phyloP scores from a whole-genome alignment of 1,139 yeast genomes.

The Insectozyma bohioensis region DNA sequence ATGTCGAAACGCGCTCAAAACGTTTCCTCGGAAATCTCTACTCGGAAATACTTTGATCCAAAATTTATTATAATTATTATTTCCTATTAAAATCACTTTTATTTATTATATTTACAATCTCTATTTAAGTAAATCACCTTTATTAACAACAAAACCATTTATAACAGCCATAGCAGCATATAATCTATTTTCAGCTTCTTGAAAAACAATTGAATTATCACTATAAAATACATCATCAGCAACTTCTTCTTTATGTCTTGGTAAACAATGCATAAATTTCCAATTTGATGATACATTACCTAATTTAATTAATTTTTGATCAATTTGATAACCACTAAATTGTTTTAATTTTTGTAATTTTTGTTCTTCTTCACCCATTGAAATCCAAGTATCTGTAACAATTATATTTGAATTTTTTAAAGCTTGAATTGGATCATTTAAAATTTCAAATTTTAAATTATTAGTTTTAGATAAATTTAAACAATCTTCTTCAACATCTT shows the following conservation, averaged over 20 bases:
- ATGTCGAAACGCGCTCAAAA: no score
- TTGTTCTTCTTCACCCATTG: constrained; percentile 95
- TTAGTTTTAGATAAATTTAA: constrained; percentile 49
- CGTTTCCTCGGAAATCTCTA: no score
- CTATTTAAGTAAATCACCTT: constrained; percentile 52
- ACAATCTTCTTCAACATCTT: constrained; percentile 57
- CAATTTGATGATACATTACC: constrained; percentile 65
- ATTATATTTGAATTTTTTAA: constrained; percentile 72
- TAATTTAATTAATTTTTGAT: constrained; percentile 54
- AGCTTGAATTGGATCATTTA: constrained; percentile 73
- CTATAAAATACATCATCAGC: constrained; percentile 89
- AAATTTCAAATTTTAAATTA: constrained; percentile 58
- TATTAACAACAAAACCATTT: constrained; percentile 83
- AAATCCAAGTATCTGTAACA: constrained; percentile 97
- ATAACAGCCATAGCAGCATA: constrained; percentile 95
- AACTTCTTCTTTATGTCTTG: constrained; percentile 93
- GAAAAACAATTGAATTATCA: constrained; percentile 80
- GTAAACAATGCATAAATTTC: constrained; percentile 97
- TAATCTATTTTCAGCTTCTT: constrained; percentile 93
- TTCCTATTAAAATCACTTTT: no score
- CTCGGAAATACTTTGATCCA: no score
- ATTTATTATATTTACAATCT: no score
- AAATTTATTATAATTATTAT: no score
- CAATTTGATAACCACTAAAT: constrained; percentile 84
- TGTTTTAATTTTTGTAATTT: constrained; percentile 69